A percentile compares a stretch with the other conserved stretches of the same genome.
phyloP scores from a whole-genome alignment of 208 protist genomes.

The Wallacemonas collosoma region DNA sequence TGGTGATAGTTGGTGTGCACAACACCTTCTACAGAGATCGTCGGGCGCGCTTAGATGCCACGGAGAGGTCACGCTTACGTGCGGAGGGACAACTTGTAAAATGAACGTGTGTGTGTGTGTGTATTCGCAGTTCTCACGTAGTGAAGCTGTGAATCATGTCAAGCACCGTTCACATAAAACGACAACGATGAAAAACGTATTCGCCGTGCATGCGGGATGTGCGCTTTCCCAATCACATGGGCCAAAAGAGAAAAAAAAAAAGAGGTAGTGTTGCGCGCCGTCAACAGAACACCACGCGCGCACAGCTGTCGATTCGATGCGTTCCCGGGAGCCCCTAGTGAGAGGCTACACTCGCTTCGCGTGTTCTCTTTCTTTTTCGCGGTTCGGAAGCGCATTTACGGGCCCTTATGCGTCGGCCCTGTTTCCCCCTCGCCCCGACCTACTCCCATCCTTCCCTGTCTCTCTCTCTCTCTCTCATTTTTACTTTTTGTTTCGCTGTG shows the following conservation, averaged over 20 bases:
- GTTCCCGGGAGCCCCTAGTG: too few species aligned
- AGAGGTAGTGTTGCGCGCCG: not conserved
- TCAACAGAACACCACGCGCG: too few species aligned
- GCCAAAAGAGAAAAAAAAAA: constrained; percentile 8
- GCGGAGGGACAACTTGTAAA: not conserved
- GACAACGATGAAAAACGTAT: too few species aligned
- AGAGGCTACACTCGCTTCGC: too few species aligned
- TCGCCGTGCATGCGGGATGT: too few species aligned
- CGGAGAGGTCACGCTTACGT: not conserved
- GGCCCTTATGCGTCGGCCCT: too few species aligned
- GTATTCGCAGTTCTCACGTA: too few species aligned
- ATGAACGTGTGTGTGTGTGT: not conserved
- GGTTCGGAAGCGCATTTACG: not conserved
- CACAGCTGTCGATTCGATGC: too few species aligned
- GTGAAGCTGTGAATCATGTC: too few species aligned
- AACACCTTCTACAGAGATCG: constrained; percentile 10
- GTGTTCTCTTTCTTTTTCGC: not conserved
- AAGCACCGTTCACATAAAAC: too few species aligned
- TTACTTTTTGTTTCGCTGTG: not conserved
- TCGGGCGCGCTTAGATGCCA: not conserved
- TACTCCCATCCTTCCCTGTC: not conserved
- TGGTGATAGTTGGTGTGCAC: constrained; percentile 12
- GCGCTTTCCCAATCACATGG: not conserved
- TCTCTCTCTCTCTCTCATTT: not conserved
- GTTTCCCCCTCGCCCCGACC: too few species aligned